Evolutionary conservation across 2,329 filamentous ascomycete species (phyloP), one percentile per base, ranked within the genome.

Genomic region (Thermothelomyces thermophilus): DNA sequence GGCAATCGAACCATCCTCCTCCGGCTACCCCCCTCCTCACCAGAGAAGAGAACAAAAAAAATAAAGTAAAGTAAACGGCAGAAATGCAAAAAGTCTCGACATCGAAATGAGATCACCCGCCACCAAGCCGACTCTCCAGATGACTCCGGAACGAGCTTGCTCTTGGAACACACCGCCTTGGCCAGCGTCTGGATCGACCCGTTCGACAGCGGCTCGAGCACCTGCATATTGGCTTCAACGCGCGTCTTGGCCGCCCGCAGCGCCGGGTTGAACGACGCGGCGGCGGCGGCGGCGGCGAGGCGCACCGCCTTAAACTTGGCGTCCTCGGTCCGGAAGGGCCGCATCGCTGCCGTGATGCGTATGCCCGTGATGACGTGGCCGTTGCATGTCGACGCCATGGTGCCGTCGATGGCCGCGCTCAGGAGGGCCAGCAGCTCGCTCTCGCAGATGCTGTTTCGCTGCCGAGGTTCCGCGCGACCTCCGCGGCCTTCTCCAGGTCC

Each of bases 361-460:
- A 80, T 70, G 2, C 77, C 77, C 0, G 76, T 80, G 53, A 80
- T 75, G 33, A 70, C 71, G 58, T 80, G 76, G 36, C 65, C 68
- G 49, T 72, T 69, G 61, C 73, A 78, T 0, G 67, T 63, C 0
- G 58, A 40, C 1, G 61, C 61, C 3, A 77, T 57, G 24, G 68
- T 65, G 1, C 74, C 75, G 5, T 63, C 68, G 35, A 81, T 73
- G 16, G 75, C 74, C 0, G 74, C 71, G 1, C 70, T 71, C 1
- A 81, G 65, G 0, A 82, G 67, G 0, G 76, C 76, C 1, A 79
- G 63, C 0, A 81, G 74, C 61, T 82, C 77, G 6, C 70, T 69
- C 57, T 75, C 72, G 56, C 69, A 72, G 56, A 82, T 72, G 8
- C 65, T 67, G 17, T 70, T n/a, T n/a, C 67, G 41, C 74, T 72